phyloP scores from a whole-genome alignment of 768 basidiomycete genomes.

The Lactifluus hygrophoroides region DNA sequence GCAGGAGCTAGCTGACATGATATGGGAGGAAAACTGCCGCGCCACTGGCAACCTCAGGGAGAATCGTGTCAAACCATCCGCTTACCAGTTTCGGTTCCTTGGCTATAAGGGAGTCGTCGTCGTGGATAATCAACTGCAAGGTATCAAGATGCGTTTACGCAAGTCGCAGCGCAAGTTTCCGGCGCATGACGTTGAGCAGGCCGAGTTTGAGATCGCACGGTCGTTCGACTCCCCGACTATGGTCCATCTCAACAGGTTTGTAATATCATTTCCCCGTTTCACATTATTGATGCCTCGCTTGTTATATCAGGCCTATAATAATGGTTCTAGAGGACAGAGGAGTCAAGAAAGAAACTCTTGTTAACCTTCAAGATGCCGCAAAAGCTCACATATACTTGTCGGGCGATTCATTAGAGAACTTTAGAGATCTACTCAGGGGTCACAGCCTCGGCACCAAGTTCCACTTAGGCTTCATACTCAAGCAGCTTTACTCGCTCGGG shows the following conservation, averaged over 20 bases:
- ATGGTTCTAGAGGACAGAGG: slow-evolving; percentile 75
- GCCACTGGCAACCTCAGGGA: slow-evolving; percentile 21
- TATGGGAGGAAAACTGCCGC: slow-evolving; percentile 50
- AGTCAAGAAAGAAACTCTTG: slow-evolving; percentile 47
- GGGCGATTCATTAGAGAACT: neutral
- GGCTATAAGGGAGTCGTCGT: neutral
- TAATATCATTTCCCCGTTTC: neutral
- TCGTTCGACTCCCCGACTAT: slow-evolving; percentile 49
- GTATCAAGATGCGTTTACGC: neutral
- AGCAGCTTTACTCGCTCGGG: slow-evolving; percentile 37
- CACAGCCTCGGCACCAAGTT: slow-evolving; percentile 36
- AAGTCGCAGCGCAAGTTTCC: slow-evolving; percentile 69
- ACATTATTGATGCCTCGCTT: neutral
- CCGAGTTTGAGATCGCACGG: neutral
- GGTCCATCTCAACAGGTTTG: slow-evolving; percentile 68
- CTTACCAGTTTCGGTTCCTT: neutral
- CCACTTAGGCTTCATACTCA: slow-evolving; percentile 42
- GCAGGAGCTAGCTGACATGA: neutral
- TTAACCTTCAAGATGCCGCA: slow-evolving; percentile 51
- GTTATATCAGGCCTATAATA: slow-evolving; percentile 47
- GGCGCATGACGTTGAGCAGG: slow-evolving; percentile 33
- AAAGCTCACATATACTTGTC: neutral
- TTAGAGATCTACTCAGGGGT: neutral
- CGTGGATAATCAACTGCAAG: neutral
- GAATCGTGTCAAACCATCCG: neutral